Percentiles rank a stretch among this genome's conserved stretches.
Evolutionary conservation across 768 basidiomycete species (phyloP).

Genomic region (Auriscalpium vulgare): DNA sequence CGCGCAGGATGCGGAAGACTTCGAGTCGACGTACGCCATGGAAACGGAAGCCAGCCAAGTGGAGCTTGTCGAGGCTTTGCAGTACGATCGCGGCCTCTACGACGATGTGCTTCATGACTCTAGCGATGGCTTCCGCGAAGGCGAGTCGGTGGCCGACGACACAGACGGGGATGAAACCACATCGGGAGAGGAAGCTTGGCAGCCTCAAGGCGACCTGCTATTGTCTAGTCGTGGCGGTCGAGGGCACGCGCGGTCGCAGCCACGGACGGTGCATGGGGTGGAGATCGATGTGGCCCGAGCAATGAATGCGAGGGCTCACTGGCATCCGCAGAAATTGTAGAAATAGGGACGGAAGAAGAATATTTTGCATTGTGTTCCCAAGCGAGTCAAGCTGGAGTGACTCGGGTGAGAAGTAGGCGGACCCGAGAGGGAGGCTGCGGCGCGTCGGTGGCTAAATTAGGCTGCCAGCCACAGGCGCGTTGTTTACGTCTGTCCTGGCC

Average conservation of each 20-base stretch:
- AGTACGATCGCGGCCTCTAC: too few relatives aligned
- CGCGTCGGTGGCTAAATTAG: neutral
- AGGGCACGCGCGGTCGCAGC: neutral
- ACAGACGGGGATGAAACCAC: too few relatives aligned
- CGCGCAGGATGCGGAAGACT: too few relatives aligned
- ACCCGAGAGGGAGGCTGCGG: neutral
- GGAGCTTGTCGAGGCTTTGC: too few relatives aligned
- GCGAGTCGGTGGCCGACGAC: too few relatives aligned
- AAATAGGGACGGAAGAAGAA: conserved; percentile 9
- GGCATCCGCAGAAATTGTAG: conserved; percentile 49
- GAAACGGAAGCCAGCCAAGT: too few relatives aligned
- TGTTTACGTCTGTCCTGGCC: neutral
- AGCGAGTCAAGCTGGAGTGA: neutral
- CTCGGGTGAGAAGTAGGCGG: neutral
- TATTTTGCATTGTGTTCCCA: neutral
- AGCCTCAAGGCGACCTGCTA: neutral
- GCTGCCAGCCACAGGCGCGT: neutral
- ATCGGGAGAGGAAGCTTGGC: neutral
- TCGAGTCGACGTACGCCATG: too few relatives aligned
- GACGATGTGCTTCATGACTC: too few relatives aligned
- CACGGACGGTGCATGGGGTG: conserved; percentile 29
- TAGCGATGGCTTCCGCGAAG: too few relatives aligned
- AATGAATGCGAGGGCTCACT: conserved; percentile 44
- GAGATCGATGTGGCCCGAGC: conserved; percentile 55
- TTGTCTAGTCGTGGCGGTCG: neutral